Evolutionary conservation across 2,329 filamentous ascomycete genomes (phyloP).

Genomic region (Samsoniella hepiali): DNA sequence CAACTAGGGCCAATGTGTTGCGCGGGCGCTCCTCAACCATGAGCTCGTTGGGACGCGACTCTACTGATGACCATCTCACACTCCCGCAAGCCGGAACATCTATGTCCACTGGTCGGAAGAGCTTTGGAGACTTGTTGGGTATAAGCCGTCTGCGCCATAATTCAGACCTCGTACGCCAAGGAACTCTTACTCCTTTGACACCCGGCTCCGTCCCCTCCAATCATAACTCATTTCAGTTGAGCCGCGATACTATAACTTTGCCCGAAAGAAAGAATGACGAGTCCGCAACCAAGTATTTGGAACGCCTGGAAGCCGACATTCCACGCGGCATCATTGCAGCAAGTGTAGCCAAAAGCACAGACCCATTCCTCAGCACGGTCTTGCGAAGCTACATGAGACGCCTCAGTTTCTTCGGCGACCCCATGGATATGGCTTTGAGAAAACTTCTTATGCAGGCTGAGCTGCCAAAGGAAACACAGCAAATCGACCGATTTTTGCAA

Average conservation of each 20-base stretch:
- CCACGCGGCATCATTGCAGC: conserved; percentile 81
- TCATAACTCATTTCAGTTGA: conserved; percentile 76
- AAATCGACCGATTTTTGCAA: conserved; percentile 91
- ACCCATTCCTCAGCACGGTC: conserved; percentile 78
- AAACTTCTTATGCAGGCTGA: conserved; percentile 97
- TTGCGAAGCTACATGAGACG: conserved; percentile 92
- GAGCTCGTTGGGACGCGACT: conserved; percentile 73
- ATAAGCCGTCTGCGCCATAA: conserved; percentile 77
- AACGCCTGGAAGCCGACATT: conserved; percentile 75
- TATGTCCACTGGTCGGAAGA: conserved; percentile 86
- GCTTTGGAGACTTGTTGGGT: conserved; percentile 84
- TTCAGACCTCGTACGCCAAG: conserved; percentile 69
- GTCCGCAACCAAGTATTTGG: conserved; percentile 83
- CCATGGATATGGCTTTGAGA: conserved; percentile 95
- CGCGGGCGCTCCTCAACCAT: conserved; percentile 85
- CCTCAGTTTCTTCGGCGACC: conserved; percentile 93
- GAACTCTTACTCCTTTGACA: conserved; percentile 65
- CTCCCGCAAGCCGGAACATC: conserved; percentile 72
- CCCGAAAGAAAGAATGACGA: conserved; percentile 84
- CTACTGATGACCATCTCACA: conserved; percentile 66
- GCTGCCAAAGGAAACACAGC: conserved; percentile 93
- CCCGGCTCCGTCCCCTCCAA: conserved; percentile 71
- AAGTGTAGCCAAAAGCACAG: conserved; percentile 79
- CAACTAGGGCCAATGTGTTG: conserved; percentile 57
- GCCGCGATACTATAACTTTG: conserved; percentile 66